Conservation (phyloP, 75 land plant species). For the Pseudotsuga menziesii region DNA sequence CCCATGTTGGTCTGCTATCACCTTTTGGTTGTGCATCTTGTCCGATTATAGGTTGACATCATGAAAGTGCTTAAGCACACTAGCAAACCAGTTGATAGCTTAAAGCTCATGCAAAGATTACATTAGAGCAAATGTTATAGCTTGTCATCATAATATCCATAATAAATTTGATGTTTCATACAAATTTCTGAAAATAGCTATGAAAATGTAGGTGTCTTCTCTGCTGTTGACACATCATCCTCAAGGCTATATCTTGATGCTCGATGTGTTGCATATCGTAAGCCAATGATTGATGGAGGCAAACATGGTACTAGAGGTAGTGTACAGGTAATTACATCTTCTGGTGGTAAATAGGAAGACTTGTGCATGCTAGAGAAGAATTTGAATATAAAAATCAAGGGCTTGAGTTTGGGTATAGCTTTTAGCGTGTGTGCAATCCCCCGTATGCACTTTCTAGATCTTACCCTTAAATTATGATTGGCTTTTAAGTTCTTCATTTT, state of each 20-base stretch:
- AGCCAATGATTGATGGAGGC: slow-evolving; percentile 59
- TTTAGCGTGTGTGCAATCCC: neutral
- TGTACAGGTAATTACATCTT: slow-evolving; percentile 32
- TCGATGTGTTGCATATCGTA: slow-evolving; percentile 45
- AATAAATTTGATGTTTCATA: slow-evolving; percentile 3
- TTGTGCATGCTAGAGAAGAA: neutral
- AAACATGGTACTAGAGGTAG: slow-evolving; percentile 60
- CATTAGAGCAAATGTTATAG: neutral
- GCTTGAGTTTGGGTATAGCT: neutral
- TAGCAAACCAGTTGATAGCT: neutral
- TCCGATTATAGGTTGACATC: neutral
- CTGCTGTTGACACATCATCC: slow-evolving; percentile 48
- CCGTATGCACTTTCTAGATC: neutral
- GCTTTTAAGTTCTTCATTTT: neutral
- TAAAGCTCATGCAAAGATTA: neutral
- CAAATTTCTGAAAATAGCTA: slow-evolving; percentile 3
- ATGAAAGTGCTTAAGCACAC: neutral
- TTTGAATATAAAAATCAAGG: neutral
- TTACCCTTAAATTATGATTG: neutral
- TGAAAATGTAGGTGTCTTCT: slow-evolving; percentile 40
- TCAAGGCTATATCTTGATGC: slow-evolving; percentile 46
- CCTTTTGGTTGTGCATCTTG: slow-evolving; percentile 4
- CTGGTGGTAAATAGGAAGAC: neutral
- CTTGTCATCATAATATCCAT: neutral
- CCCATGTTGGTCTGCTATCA: too few species aligned